Evolutionary conservation across 1,284 basidiomycete species (phyloP).

Genomic region (Puccinia polysora): DNA sequence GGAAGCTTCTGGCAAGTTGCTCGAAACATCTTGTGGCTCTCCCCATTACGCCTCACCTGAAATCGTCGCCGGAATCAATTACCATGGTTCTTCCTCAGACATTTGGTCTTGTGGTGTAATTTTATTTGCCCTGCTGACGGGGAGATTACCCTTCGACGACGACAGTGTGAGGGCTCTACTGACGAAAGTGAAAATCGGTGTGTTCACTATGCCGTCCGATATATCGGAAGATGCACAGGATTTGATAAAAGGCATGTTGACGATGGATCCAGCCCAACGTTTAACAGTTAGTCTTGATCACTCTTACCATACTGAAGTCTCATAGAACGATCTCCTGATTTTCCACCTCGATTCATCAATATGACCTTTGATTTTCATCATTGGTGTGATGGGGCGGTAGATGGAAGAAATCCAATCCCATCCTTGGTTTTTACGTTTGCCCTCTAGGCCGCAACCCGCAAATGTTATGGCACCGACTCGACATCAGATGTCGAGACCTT

Average conservation of each 20-base stretch:
- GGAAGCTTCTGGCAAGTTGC: conserved; percentile 67
- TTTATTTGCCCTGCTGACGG: conserved; percentile 84
- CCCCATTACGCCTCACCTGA: conserved; percentile 98
- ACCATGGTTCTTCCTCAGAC: conserved; percentile 83
- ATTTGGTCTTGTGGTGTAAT: conserved; percentile 99
- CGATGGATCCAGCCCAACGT: conserved; percentile 71
- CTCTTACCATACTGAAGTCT: neutral
- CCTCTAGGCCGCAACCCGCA: conserved; percentile 59
- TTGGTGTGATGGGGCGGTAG: conserved; percentile 52
- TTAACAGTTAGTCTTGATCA: conserved; percentile 64
- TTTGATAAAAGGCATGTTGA: conserved; percentile 80
- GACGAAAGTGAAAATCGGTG: conserved; percentile 76
- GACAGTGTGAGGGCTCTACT: conserved; percentile 70
- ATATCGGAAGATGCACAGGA: conserved; percentile 74
- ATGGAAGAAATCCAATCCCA: conserved; percentile 80
- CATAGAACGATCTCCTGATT: neutral
- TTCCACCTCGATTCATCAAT: neutral
- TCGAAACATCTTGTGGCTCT: conserved; percentile 93
- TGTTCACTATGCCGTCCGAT: conserved; percentile 74
- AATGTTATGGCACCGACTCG: conserved; percentile 58
- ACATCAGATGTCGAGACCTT: conserved; percentile 64
- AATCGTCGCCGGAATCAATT: conserved; percentile 85
- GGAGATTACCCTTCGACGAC: conserved; percentile 88
- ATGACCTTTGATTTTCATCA: neutral
- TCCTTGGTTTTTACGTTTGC: conserved; percentile 75